Percentiles rank a stretch among this genome's conserved stretches.
Conservation (phyloP, 164 flowering plant genomes). For the Tetracentron sinense region DNA sequence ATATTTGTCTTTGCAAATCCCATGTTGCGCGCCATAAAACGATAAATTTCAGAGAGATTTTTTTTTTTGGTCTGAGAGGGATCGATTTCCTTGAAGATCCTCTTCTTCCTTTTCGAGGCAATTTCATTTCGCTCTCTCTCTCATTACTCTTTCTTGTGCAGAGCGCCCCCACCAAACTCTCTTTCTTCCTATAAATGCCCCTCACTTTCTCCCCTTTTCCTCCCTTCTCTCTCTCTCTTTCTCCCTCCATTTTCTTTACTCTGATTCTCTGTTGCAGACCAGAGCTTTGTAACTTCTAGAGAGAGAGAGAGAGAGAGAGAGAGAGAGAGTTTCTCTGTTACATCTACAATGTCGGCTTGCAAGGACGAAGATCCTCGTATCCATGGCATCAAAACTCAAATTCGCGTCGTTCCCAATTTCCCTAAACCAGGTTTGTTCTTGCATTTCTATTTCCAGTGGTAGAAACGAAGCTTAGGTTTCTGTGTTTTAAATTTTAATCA, state of each 20-base stretch:
- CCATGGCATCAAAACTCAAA: constrained; percentile 55
- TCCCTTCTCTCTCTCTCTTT: constrained; percentile 5
- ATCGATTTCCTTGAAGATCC: no score
- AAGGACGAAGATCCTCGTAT: constrained; percentile 66
- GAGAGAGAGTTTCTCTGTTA: not conserved
- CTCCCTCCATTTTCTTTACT: not conserved
- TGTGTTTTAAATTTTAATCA: no score
- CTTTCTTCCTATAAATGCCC: not conserved
- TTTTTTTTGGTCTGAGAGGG: no score
- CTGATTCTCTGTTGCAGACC: not conserved
- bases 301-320: constrained; percentile 3
- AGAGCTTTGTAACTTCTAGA: not conserved
- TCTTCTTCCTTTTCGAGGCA: not conserved
- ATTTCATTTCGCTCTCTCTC: not conserved
- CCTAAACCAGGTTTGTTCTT: constrained; percentile 68
- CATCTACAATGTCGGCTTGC: constrained; percentile 56
- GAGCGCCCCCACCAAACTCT: constrained; percentile 1
- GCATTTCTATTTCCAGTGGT: not conserved
- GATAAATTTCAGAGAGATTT: no score
- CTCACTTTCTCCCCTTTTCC: no score
- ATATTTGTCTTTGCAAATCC: no score
- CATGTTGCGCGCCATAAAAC: no score
- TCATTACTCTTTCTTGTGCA: constrained; percentile 1
- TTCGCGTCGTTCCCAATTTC: constrained; percentile 84
- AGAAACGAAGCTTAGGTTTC: not conserved